A percentile compares a stretch with the other conserved stretches of the same genome.
phyloP scores from a whole-genome alignment of 148 eudicot genomes.

The Vaccinium vitisidaea region DNA sequence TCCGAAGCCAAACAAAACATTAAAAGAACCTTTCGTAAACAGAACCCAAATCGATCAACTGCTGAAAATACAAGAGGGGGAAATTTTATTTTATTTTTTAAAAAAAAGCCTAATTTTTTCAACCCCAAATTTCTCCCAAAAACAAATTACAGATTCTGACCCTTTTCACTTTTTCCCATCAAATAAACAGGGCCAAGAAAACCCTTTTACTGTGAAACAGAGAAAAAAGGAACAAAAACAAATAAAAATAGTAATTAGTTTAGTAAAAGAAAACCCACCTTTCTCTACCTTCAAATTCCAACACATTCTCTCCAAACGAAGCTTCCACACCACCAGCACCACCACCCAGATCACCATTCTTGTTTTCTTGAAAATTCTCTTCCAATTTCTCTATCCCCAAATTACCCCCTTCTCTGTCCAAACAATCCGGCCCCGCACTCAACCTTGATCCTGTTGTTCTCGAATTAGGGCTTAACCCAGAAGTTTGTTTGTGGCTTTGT shows the following conservation, averaged over 20 bases:
- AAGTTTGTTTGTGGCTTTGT: neutral
- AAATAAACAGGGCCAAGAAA: constrained; percentile 5
- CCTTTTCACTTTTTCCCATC: constrained; percentile 8
- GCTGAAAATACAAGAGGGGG: neutral
- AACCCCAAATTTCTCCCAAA: neutral
- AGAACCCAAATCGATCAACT: neutral
- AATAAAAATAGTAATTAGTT: neutral
- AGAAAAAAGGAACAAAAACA: neutral
- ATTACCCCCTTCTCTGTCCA: constrained; percentile 5
- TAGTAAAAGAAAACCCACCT: constrained; percentile 20
- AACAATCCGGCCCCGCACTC: constrained; percentile 11
- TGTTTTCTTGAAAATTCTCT: constrained; percentile 1
- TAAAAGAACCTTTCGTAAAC: neutral
- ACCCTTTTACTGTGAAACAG: neutral
- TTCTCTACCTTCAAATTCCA: constrained; percentile 32
- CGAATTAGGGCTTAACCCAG: constrained; percentile 8
- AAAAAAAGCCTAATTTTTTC: neutral
- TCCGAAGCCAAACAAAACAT: neutral
- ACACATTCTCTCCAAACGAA: constrained; percentile 32
- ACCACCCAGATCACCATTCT: constrained; percentile 11
- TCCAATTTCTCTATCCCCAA: neutral
- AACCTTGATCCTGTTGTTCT: constrained; percentile 14
- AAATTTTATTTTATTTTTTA: neutral
- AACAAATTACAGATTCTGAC: neutral
- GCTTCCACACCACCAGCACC: constrained; percentile 9